phyloP scores from a whole-genome alignment of 73 alveolate genomes.

The Urostyla sp. region DNA sequence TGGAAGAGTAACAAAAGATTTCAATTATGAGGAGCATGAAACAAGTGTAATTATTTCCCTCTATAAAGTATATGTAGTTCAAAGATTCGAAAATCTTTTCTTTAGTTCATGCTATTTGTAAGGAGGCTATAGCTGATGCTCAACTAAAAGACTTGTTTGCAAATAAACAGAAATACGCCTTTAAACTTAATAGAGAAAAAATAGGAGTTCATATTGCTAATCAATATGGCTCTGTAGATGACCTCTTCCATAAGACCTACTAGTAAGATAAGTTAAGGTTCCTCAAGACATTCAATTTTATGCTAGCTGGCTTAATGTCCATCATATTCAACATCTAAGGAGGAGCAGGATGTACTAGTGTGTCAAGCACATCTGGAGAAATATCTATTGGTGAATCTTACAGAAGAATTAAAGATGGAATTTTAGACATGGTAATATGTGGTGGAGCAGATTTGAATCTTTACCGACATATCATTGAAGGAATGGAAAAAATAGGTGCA shows the following conservation, averaged over 20 bases:
- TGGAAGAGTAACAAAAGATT: constrained; percentile 39
- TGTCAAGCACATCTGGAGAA: constrained; percentile 83
- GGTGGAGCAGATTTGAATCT: constrained; percentile 84
- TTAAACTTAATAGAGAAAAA: constrained; percentile 11
- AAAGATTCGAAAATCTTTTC: constrained; percentile 43
- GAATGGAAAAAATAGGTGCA: constrained; percentile 78
- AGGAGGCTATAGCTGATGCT: constrained; percentile 51
- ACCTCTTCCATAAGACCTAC: neutral
- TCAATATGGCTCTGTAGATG: constrained; percentile 48
- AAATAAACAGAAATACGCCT: no score
- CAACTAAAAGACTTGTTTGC: no score
- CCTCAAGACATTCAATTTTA: constrained; percentile 47
- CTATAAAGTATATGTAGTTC: no score
- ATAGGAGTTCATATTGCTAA: constrained; percentile 49
- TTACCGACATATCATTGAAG: constrained; percentile 61
- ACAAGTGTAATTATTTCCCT: no score
- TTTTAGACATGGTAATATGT: constrained; percentile 72
- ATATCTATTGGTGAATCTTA: constrained; percentile 83
- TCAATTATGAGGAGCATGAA: constrained; percentile 11
- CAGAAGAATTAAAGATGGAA: constrained; percentile 73
- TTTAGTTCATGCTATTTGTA: constrained; percentile 43
- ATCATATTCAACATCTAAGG: constrained; percentile 54
- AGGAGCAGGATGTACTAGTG: constrained; percentile 56
- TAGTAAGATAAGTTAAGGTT: constrained; percentile 33
- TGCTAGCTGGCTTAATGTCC: constrained; percentile 55